Evolutionary conservation across 129 eudicot genomes (phyloP), one percentile per base, ranked within the genome.

Genomic region (Lactuca saligna): DNA sequence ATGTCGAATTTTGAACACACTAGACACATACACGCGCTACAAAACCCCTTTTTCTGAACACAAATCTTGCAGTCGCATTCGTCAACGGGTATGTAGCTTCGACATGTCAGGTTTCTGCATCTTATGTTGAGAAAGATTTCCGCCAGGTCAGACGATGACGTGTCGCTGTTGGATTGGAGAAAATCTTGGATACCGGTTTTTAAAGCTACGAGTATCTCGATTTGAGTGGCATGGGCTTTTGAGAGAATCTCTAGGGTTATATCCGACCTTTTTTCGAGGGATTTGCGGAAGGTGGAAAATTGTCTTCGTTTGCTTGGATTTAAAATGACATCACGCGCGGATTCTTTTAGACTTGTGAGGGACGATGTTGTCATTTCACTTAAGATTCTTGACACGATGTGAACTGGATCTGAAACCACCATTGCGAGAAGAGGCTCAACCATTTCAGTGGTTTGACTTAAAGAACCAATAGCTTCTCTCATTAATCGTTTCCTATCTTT

Each of bases 31-130:
- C 99, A 94, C 65, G 85, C 89, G 59, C 97, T 78, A 79, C 99
- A 94, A 70, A 85, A 90, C 12, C 96, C 97, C 25, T 81, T 86
- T 77, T 81, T 82, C 69, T 80, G 88, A 7, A 68, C 61, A 41
- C 99, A 94, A 3, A 94, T 78, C 78, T 83, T 89, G 82, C 99
- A 94, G 49, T 94, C 97, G 68, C 99, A 94, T 70, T 94, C 99
- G 77, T 93, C 99, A 39, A 89, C 97, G 15, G 97, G 97, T 51
- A 94, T 50, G 59, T 74, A 78, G 79, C 79, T 85, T 69, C 86
- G 73, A 72, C 99, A 94, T 4, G 74, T 74, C 61, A 85, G 85
- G 70, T 93, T 94, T 80, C 86, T 83, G 74, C 99, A 94, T 79
- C 95, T 83, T 57, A 85, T 61, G 68, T 87, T 83, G 56, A 94